A percentile compares a stretch with the other conserved stretches of the same genome.
Conservation (phyloP, 371 early-diverging fungal genomes). For the Apophysomyces variabilis region DNA sequence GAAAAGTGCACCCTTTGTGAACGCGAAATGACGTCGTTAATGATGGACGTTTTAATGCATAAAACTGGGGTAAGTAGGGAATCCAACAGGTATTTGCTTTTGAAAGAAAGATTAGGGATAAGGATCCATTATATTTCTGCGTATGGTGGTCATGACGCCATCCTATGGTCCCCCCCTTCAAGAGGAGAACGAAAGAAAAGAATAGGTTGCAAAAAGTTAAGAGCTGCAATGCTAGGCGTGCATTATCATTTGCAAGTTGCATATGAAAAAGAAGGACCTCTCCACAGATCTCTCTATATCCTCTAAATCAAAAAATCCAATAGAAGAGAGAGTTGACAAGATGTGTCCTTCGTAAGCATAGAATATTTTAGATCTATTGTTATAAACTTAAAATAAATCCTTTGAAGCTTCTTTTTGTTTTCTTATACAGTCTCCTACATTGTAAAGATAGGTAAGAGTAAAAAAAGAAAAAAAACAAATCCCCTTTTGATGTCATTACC, state of each 20-base stretch:
- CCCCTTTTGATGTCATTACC: conserved; percentile 7
- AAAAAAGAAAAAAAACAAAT: not conserved
- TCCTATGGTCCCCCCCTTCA: not conserved
- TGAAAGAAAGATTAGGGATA: conserved; percentile 5
- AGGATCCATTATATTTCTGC: not conserved
- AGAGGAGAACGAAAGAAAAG: too few relatives aligned
- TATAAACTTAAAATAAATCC: not conserved
- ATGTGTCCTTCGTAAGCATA: not conserved
- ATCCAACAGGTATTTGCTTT: not conserved
- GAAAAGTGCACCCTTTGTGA: not conserved
- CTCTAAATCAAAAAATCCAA: too few relatives aligned
- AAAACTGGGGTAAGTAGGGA: conserved; percentile 2
- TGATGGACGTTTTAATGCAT: not conserved
- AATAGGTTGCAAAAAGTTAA: too few relatives aligned
- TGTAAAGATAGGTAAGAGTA: not conserved
- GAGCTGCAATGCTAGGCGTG: too few relatives aligned
- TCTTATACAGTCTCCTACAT: not conserved
- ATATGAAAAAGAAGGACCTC: too few relatives aligned
- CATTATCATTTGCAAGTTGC: too few relatives aligned
- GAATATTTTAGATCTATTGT: not conserved
- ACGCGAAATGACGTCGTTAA: conserved; percentile 1
- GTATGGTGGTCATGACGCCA: not conserved
- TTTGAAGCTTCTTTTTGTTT: not conserved
- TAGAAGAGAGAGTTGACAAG: too few relatives aligned
- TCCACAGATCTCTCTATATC: too few relatives aligned